Base-by-base conservation (phyloP, 805 yeast species). In the Ascoidea rubescens region DNA sequence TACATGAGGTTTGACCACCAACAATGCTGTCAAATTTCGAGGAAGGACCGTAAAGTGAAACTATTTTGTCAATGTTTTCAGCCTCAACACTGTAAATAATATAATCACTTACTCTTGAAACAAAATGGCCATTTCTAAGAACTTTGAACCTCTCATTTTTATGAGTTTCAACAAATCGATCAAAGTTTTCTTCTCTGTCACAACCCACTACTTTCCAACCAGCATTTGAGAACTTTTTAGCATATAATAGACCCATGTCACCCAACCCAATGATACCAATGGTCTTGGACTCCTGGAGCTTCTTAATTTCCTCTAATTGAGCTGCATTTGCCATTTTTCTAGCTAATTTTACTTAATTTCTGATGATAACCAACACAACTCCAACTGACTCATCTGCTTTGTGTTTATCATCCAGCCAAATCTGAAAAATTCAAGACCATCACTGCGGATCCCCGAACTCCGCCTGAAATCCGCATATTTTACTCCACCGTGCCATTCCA, bases 1-100 rank as follows among this genome's bases (percentile, higher is more conserved):
- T 93, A 67, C 98, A 91, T 7, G 96, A 86, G 0, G 99, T 90
- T 67, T 93, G 99, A 5, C 99, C 99, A n/a, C 98, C 99, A 5
- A 93, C 96, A 46, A 90, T 79, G 3, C 95, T 84, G 2, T 95
- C 95, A 4, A 81, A 67, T 63, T 91, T 91, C 4, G 96, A 81
- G 0, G 91, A 84, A 0, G 96, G 91, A 0, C 96, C 97, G 66
- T 91, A 91, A 45, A 68, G 47, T 4, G 77, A 62, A 5, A 89
- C 95, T 45, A 93, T 87, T 53, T 74, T 73, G 48, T 72, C 79
- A 50, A 93, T 83, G 61, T 80, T 79, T 56, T 84, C 95, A 1
- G 98, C 96, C 66, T 93, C 99, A 3, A 93, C 98, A 52, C 90
- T 81, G 72, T 90, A 93, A 52, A 93, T 82, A 51, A 85, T 77